These are phyloP conservation scores for Rhodotorula sp. DNA, from an alignment of 1,284 basidiomycete genomes.

Conservation along the genomic window DNA sequence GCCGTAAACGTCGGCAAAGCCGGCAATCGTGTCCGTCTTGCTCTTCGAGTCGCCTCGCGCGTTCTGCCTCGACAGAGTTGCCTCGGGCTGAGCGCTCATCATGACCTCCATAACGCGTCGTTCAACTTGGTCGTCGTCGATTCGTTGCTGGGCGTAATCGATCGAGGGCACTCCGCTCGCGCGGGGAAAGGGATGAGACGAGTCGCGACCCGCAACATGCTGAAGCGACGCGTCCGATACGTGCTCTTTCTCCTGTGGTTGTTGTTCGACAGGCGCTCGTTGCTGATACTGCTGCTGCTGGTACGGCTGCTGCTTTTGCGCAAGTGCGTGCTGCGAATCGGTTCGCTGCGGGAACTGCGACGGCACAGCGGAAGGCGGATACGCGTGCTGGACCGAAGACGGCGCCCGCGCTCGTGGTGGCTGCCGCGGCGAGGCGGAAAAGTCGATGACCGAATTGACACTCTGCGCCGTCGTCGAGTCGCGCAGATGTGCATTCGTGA, in stretches of 20 bases:
- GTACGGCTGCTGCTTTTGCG: too few species aligned
- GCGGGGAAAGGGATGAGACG: background rate
- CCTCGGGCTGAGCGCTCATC: constrained; percentile 4
- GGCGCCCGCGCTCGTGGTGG: background rate
- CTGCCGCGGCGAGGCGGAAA: background rate
- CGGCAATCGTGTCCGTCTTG: constrained; percentile 36
- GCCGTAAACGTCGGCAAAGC: constrained; percentile 26
- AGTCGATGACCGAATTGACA: constrained; percentile 28
- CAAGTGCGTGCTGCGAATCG: too few species aligned
- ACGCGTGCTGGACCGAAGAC: background rate
- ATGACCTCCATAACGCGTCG: constrained; percentile 23
- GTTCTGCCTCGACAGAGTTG: background rate
- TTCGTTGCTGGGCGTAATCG: background rate
- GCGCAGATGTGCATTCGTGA: background rate
- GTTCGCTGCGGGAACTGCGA: too few species aligned
- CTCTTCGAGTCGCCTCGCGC: background rate
- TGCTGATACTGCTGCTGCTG: too few species aligned
- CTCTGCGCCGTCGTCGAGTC: constrained; percentile 9
- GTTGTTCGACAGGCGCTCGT: too few species aligned
- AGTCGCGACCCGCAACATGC: background rate
- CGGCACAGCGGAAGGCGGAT: background rate
- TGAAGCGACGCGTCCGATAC: constrained; percentile 9
- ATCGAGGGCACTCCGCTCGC: constrained; percentile 16
- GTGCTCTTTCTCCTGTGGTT: background rate
- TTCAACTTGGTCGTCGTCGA: constrained; percentile 12